Evolutionary conservation across 2,329 filamentous ascomycete species (phyloP).

Genomic region (Didymella exigua): DNA sequence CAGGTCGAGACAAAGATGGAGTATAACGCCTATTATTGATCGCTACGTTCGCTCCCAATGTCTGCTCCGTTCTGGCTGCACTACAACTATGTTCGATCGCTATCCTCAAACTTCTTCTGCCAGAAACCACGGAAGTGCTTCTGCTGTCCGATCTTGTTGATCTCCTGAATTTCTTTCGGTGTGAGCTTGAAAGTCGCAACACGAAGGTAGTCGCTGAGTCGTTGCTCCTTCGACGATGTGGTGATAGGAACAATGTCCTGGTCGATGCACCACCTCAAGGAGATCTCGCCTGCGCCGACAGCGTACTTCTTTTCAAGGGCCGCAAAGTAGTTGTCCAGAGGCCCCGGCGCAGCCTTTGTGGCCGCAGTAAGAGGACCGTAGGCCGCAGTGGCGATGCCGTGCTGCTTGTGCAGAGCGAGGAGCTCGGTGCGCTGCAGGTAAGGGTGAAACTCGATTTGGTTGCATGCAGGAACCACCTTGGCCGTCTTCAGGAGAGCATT

Average conservation of each 20-base stretch:
- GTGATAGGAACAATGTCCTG: constrained; percentile 65
- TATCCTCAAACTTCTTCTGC: constrained; percentile 57
- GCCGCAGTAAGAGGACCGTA: constrained; percentile 57
- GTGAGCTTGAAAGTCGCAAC: constrained; percentile 64
- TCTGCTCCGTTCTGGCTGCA: background rate
- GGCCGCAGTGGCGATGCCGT: constrained; percentile 56
- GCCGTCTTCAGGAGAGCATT: constrained; percentile 60
- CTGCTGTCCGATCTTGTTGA: constrained; percentile 59
- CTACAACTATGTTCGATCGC: constrained; percentile 55
- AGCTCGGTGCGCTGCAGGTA: constrained; percentile 68
- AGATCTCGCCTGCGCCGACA: constrained; percentile 62
- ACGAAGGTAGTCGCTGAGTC: constrained; percentile 63
- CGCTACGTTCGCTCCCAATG: background rate
- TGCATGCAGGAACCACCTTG: constrained; percentile 64
- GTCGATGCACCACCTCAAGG: constrained; percentile 66
- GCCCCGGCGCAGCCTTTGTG: constrained; percentile 61
- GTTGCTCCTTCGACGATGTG: constrained; percentile 65
- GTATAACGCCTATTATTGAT: background rate
- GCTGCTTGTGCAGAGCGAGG: constrained; percentile 58
- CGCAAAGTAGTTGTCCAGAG: constrained; percentile 59
- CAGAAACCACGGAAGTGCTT: constrained; percentile 69
- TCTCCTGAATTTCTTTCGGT: constrained; percentile 59
- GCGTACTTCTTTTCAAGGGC: constrained; percentile 65
- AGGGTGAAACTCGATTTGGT: constrained; percentile 73
- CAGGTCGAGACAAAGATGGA: background rate